Evolutionary conservation across 768 basidiomycete genomes (phyloP).

Genomic region (Cyclocybe aegerita): DNA sequence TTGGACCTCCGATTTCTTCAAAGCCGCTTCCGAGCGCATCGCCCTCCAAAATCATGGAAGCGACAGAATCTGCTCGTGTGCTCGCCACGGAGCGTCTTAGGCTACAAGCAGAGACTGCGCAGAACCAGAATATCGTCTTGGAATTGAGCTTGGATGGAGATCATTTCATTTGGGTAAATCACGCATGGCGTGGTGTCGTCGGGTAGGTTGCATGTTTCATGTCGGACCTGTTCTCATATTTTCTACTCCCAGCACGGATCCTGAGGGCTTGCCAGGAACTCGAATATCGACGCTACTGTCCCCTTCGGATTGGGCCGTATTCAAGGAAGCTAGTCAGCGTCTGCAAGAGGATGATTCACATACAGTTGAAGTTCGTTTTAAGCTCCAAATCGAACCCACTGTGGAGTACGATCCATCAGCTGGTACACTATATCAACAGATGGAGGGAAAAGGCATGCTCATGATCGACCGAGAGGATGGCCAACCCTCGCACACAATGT

Average conservation of each 20-base stretch:
- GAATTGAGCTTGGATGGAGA: conserved; percentile 94
- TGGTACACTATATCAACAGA: conserved; percentile 68
- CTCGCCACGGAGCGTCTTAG: conserved; percentile 86
- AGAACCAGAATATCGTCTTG: conserved; percentile 94
- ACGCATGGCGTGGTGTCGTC: conserved; percentile 91
- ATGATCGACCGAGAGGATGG: conserved; percentile 92
- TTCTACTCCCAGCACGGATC: conserved; percentile 61
- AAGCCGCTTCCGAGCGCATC: conserved; percentile 31
- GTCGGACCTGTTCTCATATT: not conserved
- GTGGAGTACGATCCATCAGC: conserved; percentile 54
- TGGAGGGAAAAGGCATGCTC: conserved; percentile 99
- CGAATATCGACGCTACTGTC: conserved; percentile 83
- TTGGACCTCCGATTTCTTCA: conserved; percentile 32
- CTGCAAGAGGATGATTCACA: conserved; percentile 90
- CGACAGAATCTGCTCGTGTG: conserved; percentile 76
- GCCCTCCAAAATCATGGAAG: conserved; percentile 47
- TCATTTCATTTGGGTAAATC: conserved; percentile 93
- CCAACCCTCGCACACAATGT: conserved; percentile 94
- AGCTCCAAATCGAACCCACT: conserved; percentile 72
- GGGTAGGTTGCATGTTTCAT: conserved; percentile 53
- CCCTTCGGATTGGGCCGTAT: conserved; percentile 77
- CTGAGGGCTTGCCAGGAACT: conserved; percentile 72
- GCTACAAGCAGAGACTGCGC: conserved; percentile 90
- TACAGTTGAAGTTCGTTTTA: conserved; percentile 91
- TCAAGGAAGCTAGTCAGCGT: conserved; percentile 82